Percentiles rank a stretch among this genome's conserved stretches.
Evolutionary conservation across 331 rosid genomes (phyloP).

Genomic region (Quercus lobata): DNA sequence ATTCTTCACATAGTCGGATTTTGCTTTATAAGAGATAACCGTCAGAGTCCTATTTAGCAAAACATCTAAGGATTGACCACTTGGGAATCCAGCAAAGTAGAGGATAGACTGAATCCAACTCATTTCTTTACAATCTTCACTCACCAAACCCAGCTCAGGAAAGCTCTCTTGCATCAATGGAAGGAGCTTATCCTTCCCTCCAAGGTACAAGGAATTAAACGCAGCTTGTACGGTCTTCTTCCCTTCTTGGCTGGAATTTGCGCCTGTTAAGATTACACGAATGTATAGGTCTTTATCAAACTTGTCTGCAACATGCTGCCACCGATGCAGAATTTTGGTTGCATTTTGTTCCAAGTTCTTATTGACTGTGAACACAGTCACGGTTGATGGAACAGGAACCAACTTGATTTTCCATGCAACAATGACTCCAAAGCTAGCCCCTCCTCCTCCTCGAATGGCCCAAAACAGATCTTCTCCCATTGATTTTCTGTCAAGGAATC

Average conservation of each 20-base stretch:
- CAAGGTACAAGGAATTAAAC: slow-evolving; percentile 33
- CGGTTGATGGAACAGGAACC: slow-evolving; percentile 28
- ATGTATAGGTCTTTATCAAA: slow-evolving; percentile 25
- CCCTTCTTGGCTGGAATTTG: slow-evolving; percentile 6
- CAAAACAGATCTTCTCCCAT: slow-evolving; percentile 45
- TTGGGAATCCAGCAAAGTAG: slow-evolving; percentile 23
- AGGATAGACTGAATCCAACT: slow-evolving; percentile 35
- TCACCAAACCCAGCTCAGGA: slow-evolving; percentile 37
- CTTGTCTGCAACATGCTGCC: slow-evolving; percentile 38
- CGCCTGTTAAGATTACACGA: background rate
- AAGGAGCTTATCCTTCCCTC: slow-evolving; percentile 21
- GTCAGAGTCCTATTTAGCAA: slow-evolving; percentile 22
- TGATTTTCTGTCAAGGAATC: slow-evolving; percentile 32
- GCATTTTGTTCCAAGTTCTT: slow-evolving; percentile 32
- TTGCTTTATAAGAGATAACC: slow-evolving; percentile 10
- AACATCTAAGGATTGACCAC: slow-evolving; percentile 14
- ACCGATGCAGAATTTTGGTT: slow-evolving; percentile 24
- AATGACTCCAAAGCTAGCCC: slow-evolving; percentile 42
- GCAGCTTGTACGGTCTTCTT: slow-evolving; percentile 6
- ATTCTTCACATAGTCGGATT: slow-evolving; percentile 46
- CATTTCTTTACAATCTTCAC: slow-evolving; percentile 36
- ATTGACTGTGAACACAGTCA: slow-evolving; percentile 30
- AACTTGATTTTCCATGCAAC: slow-evolving; percentile 35
- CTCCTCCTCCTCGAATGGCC: slow-evolving; percentile 45
- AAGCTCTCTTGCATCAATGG: slow-evolving; percentile 26